Evolutionary conservation across 2,329 filamentous ascomycete genomes (phyloP).

Genomic region (Beauveria sp.): DNA sequence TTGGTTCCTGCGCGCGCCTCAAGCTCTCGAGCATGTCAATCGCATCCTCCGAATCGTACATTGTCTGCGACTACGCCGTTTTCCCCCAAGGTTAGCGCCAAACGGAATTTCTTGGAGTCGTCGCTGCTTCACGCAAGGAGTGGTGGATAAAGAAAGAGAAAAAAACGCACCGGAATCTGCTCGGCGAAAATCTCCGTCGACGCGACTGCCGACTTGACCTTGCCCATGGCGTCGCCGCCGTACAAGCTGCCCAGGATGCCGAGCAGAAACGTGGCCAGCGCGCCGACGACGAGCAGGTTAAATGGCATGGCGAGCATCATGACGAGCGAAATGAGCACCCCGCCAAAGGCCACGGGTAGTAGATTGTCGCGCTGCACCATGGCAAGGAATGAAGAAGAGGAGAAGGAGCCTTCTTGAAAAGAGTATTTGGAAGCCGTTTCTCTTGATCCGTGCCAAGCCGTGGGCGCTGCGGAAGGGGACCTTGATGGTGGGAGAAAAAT

Average conservation of each 20-base stretch:
- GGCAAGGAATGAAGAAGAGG: background rate
- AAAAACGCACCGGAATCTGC: conserved; percentile 2
- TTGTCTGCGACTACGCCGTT: background rate
- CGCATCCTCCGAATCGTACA: background rate
- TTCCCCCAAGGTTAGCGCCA: background rate
- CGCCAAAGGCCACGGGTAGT: conserved; percentile 1
- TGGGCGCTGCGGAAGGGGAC: background rate
- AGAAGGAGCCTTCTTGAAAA: background rate
- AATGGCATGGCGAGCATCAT: conserved; percentile 9
- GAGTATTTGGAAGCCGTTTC: background rate
- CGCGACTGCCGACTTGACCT: background rate
- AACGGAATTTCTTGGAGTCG: background rate
- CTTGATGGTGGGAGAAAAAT: conserved; percentile 8
- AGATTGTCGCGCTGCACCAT: conserved; percentile 10
- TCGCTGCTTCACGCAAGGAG: too few species aligned
- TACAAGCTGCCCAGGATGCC: conserved; percentile 2
- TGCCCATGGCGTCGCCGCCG: background rate
- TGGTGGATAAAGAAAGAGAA: background rate
- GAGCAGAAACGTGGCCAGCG: background rate
- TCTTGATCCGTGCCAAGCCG: background rate
- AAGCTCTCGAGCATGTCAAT: conserved; percentile 6
- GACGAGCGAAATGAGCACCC: background rate
- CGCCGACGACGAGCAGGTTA: conserved; percentile 1
- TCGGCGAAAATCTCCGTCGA: conserved; percentile 5
- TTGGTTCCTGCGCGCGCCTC: background rate